phyloP scores from a whole-genome alignment of 768 basidiomycete species.

The Butyriboletus loyo region DNA sequence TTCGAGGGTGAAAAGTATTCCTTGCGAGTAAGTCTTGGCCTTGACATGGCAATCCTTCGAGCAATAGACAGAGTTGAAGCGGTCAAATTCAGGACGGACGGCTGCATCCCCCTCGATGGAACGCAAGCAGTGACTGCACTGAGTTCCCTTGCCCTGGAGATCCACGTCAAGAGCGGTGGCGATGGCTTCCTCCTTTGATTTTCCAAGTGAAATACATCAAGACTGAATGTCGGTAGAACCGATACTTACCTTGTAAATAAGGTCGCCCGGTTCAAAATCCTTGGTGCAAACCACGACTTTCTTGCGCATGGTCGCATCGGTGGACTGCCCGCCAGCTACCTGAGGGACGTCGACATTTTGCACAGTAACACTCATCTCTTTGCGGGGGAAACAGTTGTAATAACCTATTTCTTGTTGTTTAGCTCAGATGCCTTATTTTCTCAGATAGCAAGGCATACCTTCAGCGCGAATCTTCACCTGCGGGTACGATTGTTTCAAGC shows the following conservation, averaged over 20 bases:
- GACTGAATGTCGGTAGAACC: not conserved
- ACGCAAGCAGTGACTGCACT: constrained; percentile 76
- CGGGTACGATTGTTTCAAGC: constrained; percentile 14
- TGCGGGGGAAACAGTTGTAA: constrained; percentile 74
- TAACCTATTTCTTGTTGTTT: constrained; percentile 51
- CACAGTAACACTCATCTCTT: constrained; percentile 65
- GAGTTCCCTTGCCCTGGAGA: constrained; percentile 59
- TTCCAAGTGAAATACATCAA: constrained; percentile 5
- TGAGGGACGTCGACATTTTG: constrained; percentile 33
- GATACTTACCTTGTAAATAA: constrained; percentile 65
- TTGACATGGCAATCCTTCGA: constrained; percentile 62
- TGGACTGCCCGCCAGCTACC: constrained; percentile 12
- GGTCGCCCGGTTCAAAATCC: constrained; percentile 67
- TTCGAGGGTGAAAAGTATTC: constrained; percentile 69
- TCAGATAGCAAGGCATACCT: constrained; percentile 56
- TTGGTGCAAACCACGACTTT: constrained; percentile 61
- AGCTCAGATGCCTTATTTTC: constrained; percentile 11
- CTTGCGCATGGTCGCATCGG: constrained; percentile 32
- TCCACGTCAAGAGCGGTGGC: constrained; percentile 71
- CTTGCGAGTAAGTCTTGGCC: constrained; percentile 58
- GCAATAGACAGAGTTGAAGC: constrained; percentile 64
- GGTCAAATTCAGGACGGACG: constrained; percentile 47
- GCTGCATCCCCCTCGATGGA: constrained; percentile 45
- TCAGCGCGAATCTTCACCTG: constrained; percentile 67
- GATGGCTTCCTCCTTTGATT: constrained; percentile 67